Conservation (phyloP, 2,329 filamentous ascomycete species). For the Aspergillus calidoustus region DNA sequence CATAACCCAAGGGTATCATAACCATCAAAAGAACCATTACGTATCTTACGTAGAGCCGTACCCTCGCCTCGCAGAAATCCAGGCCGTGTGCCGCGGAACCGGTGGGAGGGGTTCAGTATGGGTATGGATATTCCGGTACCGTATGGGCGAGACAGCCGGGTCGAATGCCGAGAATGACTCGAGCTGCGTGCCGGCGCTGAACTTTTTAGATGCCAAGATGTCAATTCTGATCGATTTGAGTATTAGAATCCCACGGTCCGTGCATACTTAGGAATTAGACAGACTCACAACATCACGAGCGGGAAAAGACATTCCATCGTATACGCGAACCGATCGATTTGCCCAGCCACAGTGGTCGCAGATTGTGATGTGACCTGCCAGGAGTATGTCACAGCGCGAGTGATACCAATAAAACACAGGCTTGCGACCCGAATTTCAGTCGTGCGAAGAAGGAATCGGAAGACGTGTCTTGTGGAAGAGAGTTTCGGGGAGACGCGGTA, state of each 20-base stretch:
- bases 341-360: conserved; percentile 10
- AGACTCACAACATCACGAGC: conserved; percentile 13
- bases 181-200: conserved; percentile 4
- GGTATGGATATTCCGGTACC: conserved; percentile 7
- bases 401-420: conserved; percentile 19
- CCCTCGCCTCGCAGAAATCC: conserved; percentile 7
- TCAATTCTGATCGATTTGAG: conserved; percentile 2
- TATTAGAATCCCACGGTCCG: not conserved
- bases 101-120: conserved; percentile 10
- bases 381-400: conserved; percentile 16
- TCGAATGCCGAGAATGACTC: conserved; percentile 9
- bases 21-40: not conserved
- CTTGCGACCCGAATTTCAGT: conserved; percentile 16
- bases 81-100: conserved; percentile 3
- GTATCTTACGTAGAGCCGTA: not conserved
- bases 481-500: conserved; percentile 8
- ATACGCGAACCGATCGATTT: conserved; percentile 18
- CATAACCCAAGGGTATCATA: conserved; percentile 5
- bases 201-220: conserved; percentile 11
- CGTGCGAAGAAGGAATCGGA: conserved; percentile 11
- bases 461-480: conserved; percentile 8
- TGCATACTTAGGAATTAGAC: not conserved
- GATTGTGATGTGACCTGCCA: conserved; percentile 11
- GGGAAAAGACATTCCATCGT: conserved; percentile 19
- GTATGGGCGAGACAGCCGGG: not conserved